Base-by-base conservation (phyloP, 225 moss, liverwort and hornwort genomes). In the Sphagnum tenellum region DNA sequence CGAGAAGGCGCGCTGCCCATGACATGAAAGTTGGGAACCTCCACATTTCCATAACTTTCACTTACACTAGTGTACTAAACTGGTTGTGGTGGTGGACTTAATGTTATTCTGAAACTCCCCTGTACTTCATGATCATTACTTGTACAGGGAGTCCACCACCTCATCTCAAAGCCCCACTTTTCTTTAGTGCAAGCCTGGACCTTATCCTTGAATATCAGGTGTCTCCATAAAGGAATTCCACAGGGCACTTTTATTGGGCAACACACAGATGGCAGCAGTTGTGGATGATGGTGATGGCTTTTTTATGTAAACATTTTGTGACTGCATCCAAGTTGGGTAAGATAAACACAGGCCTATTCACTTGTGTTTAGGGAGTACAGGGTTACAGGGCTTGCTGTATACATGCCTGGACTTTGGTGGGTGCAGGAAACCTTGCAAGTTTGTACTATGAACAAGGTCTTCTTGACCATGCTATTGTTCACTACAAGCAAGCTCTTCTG, bases 381-480 rank as follows among this genome's bases (percentile, higher is more conserved):
- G 88, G 88, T 92, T 78, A 85, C 86, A 70, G 91, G 88, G 82
- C 81, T 81, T 96, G 84, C 88, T 89, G 89, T 82, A 96, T 89
- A 85, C 88, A 81, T 81, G 78, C 73, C 78, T 76, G 73, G 86
- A 81, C 85, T 86, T 93, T 78, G 92, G 77, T 96, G 84, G 76
- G 90, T 89, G 93, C 93, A 98, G 98, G 98, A 79, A 98, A 98
- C 85, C 89, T 98, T 79, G 98, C 98, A 83, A 98, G 98, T 88
- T 87, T 98, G 65, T 93, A 93, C 69, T 98, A 98, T 74, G 93
- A 98, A 75, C 93, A 90, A 83, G 90, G 90, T 72, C 89, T 89
- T 69, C 82, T 98, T 87, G 98, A 98, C 71, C 79, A 78, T 80
- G 98, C 98, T 54, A 98, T 98, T 64, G 71, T 77, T 66, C 72